Percentiles rank a stretch among this genome's conserved stretches.
Evolutionary conservation across 225 moss, liverwort and hornwort genomes (phyloP).

Genomic region (Sphagnum contortum): DNA sequence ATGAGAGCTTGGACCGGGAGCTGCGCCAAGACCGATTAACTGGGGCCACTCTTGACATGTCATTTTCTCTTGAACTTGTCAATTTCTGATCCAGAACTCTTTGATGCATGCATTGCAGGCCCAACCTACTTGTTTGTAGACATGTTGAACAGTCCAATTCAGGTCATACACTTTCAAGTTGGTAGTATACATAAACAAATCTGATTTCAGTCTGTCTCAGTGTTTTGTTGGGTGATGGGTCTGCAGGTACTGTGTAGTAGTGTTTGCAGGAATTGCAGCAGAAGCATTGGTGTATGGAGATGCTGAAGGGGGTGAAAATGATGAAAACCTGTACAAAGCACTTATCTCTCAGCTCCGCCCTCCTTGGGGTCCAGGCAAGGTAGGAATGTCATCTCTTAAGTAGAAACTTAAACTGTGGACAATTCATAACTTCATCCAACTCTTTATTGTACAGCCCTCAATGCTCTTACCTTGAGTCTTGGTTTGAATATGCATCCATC

Average conservation of each 20-base stretch:
- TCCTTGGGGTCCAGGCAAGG: constrained; percentile 90
- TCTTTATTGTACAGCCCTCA: too few relatives aligned
- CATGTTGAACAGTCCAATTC: too few relatives aligned
- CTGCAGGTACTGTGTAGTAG: constrained; percentile 74
- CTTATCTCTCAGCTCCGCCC: constrained; percentile 70
- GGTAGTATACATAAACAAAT: too few relatives aligned
- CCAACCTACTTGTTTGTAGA: too few relatives aligned
- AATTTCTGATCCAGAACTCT: too few relatives aligned
- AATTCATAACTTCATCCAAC: too few relatives aligned
- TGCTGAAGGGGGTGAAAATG: constrained; percentile 91
- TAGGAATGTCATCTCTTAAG: constrained; percentile 7
- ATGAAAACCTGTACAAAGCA: constrained; percentile 85
- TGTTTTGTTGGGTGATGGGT: neutral
- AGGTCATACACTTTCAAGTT: too few relatives aligned
- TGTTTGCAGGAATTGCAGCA: constrained; percentile 95
- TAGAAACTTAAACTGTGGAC: neutral
- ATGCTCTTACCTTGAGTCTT: too few relatives aligned
- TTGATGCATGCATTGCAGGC: too few relatives aligned
- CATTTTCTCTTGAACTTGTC: neutral
- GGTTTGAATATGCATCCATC: neutral
- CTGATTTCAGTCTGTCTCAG: too few relatives aligned
- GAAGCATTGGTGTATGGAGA: constrained; percentile 88
- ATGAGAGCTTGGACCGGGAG: constrained; percentile 71
- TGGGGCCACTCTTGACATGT: constrained; percentile 78
- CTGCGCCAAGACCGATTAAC: constrained; percentile 53